Evolutionary conservation across 2,329 filamentous ascomycete genomes (phyloP).

Genomic region (Neodidymelliopsis sp.): DNA sequence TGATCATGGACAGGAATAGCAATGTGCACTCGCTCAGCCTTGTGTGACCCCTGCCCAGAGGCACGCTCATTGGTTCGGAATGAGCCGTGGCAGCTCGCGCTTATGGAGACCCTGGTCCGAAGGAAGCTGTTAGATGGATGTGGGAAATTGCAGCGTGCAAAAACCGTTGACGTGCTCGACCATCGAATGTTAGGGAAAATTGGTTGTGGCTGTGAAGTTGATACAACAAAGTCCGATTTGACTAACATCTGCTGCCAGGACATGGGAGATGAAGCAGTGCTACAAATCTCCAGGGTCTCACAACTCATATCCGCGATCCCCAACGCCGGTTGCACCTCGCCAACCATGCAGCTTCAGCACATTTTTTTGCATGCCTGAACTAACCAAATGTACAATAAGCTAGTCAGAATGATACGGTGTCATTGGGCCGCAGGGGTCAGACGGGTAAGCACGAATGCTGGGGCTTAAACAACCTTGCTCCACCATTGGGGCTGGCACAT

Average conservation of each 20-base stretch:
- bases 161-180: not conserved
- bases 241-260: too few relatives aligned
- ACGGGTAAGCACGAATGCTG: not conserved
- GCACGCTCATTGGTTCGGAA: conserved; percentile 1
- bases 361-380: not conserved
- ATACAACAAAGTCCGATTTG: too few relatives aligned
- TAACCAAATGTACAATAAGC: not conserved
- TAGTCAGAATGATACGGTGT: not conserved
- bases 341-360: not conserved
- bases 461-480: not conserved
- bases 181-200: not conserved
- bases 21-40: conserved; percentile 4
- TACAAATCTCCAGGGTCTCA: not conserved
- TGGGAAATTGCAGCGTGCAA: conserved; percentile 13
- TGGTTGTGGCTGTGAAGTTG: too few relatives aligned
- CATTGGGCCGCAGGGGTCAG: not conserved
- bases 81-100: not conserved
- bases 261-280: not conserved
- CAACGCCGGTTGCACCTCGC: not conserved
- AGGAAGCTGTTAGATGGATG: conserved; percentile 8
- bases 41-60: not conserved
- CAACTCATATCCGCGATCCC: not conserved
- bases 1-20: conserved; percentile 4
- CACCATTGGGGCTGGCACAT: not conserved
- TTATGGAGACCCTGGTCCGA: not conserved